Base-by-base conservation (phyloP, 2,329 filamentous ascomycete genomes). In the Madurella fahalii region DNA sequence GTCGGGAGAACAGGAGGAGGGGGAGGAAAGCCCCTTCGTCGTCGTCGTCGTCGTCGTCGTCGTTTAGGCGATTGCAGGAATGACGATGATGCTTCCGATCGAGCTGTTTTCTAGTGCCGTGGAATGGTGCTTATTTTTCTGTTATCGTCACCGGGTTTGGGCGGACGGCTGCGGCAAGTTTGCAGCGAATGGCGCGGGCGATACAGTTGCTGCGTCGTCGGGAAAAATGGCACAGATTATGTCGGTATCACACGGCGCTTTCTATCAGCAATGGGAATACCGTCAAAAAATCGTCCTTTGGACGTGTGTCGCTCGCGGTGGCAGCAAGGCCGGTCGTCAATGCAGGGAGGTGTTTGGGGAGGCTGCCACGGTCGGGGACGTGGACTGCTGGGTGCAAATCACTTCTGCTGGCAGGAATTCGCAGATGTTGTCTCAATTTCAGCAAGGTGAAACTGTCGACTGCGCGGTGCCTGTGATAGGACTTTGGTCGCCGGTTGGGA, bases 11-110 rank as follows among this genome's bases (percentile, higher is more conserved):
- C 40, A 34, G 50, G 18, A 47, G 40, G 50, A 48, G 56, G 51
- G 56, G 54, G 25, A 25, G 53, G 64, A 61, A 65, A 68, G 68
- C 63, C 67, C 72, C 68, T 68, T 54, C 43, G 34, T 55, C 25
- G 25, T 25, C 43, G 34, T 55, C 43, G 34, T 55, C 25, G 25
- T 25, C 43, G 34, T 55, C 58, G 51, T 56, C 57, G 42, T 54
- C 41, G 9, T 20, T 53, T 47, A 40, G 40, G 20, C 32, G 40
- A 8, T 53, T 46, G 54, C 42, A 46, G 46, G 47, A 45, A 50
- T 46, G 40, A 34, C 32, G 39, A 17, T n/a, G 34, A 2, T 34
- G 25, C 13, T 48, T 40, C 39, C 40, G 34, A 25, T 40, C 32
- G 40, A 40, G 32, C 40, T 43, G 46, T 45, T 58, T 47, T 57